Percentiles rank a stretch among this genome's conserved stretches.
phyloP scores from a whole-genome alignment of 2,329 filamentous ascomycete species.

The Sclerotinia glacialis region DNA sequence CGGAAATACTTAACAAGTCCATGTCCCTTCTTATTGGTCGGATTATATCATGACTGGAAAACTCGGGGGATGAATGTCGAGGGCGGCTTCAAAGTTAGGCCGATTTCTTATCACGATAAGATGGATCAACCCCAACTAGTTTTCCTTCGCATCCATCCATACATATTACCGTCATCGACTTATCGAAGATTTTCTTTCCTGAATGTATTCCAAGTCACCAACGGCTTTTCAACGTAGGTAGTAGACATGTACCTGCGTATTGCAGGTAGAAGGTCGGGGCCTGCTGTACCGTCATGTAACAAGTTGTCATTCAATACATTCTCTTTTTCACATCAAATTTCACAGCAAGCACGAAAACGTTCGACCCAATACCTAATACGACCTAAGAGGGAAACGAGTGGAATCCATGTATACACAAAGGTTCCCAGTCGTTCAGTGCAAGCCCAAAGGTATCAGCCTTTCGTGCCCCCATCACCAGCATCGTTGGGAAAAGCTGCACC shows the following conservation, averaged over 20 bases:
- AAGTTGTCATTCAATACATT: background rate
- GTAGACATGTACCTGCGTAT: conserved; percentile 36
- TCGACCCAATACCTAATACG: conserved; percentile 22
- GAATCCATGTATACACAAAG: conserved; percentile 21
- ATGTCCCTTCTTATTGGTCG: background rate
- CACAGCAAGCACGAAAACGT: conserved; percentile 14
- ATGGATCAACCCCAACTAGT: background rate
- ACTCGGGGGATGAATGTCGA: too few species aligned
- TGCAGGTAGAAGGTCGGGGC: conserved; percentile 30
- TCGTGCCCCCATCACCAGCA: conserved; percentile 73
- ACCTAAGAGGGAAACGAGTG: conserved; percentile 18
- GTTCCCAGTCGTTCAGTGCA: conserved; percentile 33
- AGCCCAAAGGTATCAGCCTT: conserved; percentile 54
- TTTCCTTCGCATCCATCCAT: background rate
- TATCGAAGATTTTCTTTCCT: conserved; percentile 12
- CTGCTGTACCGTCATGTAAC: conserved; percentile 22
- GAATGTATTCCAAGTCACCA: conserved; percentile 3
- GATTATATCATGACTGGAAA: background rate
- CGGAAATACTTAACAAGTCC: too few species aligned
- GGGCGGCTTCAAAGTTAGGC: background rate
- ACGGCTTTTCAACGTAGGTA: conserved; percentile 27
- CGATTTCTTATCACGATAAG: conserved; percentile 17
- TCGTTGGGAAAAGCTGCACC: conserved; percentile 70
- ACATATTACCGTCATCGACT: conserved; percentile 18
- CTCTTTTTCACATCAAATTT: conserved; percentile 11